phyloP scores from a whole-genome alignment of 805 yeast genomes.

The Barnettozyma californica region DNA sequence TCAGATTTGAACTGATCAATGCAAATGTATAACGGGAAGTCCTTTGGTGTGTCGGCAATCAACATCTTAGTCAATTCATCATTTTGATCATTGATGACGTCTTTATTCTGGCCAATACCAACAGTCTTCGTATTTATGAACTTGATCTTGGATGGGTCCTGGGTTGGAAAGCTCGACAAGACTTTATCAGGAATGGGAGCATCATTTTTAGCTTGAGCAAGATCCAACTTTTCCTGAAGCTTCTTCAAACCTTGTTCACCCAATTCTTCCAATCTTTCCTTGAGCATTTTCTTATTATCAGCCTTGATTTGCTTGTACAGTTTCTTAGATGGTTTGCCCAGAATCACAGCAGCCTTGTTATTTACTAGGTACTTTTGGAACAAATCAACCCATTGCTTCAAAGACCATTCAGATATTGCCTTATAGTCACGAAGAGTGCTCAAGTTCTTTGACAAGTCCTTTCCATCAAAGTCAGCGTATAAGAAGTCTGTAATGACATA shows the following conservation, averaged over 20 bases:
- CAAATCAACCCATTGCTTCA: constrained; percentile 60
- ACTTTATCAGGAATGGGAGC: constrained; percentile 69
- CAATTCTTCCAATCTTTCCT: constrained; percentile 43
- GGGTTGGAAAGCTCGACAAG: constrained; percentile 55
- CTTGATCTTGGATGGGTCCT: constrained; percentile 68
- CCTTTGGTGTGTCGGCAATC: constrained; percentile 32
- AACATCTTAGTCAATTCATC: constrained; percentile 26
- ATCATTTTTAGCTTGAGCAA: constrained; percentile 66
- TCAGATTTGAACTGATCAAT: constrained; percentile 76
- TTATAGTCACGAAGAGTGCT: constrained; percentile 52
- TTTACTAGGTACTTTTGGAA: constrained; percentile 50
- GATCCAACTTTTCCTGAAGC: constrained; percentile 45
- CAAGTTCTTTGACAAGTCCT: constrained; percentile 50
- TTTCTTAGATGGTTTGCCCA: constrained; percentile 65
- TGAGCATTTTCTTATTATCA: constrained; percentile 43
- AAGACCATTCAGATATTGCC: constrained; percentile 51
- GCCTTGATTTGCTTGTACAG: constrained; percentile 49
- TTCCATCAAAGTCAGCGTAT: constrained; percentile 64
- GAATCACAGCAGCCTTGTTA: constrained; percentile 57
- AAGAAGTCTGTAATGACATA: constrained; percentile 73
- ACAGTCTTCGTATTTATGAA: constrained; percentile 69
- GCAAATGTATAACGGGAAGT: constrained; percentile 66
- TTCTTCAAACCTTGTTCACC: constrained; percentile 57
- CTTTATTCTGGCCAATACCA: constrained; percentile 45
- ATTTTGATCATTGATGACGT: constrained; percentile 28